Evolutionary conservation across 495 filamentous ascomycete species (phyloP).

Genomic region (Penicillium desertorum): DNA sequence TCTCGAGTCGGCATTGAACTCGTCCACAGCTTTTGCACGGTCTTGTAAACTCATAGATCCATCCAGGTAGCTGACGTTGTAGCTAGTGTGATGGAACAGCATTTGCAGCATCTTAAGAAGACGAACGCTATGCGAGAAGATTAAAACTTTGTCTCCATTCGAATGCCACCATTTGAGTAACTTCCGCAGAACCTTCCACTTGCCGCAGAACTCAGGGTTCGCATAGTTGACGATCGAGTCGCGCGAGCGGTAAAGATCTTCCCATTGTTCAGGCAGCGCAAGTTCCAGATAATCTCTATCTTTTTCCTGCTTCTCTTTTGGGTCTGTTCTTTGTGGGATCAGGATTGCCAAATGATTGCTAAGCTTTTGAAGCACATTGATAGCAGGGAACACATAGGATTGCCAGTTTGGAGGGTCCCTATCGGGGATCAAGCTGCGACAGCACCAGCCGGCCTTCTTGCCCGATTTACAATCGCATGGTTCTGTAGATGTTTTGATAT

Average conservation of each 20-base stretch:
- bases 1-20: slow-evolving; percentile 85
- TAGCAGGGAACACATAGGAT: slow-evolving; percentile 79
- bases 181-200: slow-evolving; percentile 91
- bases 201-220: slow-evolving; percentile 92
- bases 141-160: slow-evolving; percentile 88
- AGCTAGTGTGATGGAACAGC: slow-evolving; percentile 85
- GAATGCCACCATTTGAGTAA: slow-evolving; percentile 86
- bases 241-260: slow-evolving; percentile 67
- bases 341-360: slow-evolving; percentile 90
- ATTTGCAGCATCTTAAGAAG: slow-evolving; percentile 82
- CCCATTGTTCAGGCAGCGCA: slow-evolving; percentile 75
- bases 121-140: slow-evolving; percentile 88
- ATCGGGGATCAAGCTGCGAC: slow-evolving; percentile 56
- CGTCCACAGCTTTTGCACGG: slow-evolving; percentile 71
- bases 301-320: slow-evolving; percentile 73
- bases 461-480: slow-evolving; percentile 67
- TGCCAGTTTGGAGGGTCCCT: slow-evolving; percentile 63
- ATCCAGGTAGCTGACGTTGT: slow-evolving; percentile 89
- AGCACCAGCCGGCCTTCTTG: slow-evolving; percentile 82
- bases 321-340: slow-evolving; percentile 68
- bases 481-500: slow-evolving; percentile 66
- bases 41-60: slow-evolving; percentile 86
- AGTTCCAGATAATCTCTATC: slow-evolving; percentile 76
- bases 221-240: slow-evolving; percentile 81
- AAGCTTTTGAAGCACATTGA: slow-evolving; percentile 78